Conservation (phyloP, 139 green algal species). For the Chlamydomonas incerta region DNA sequence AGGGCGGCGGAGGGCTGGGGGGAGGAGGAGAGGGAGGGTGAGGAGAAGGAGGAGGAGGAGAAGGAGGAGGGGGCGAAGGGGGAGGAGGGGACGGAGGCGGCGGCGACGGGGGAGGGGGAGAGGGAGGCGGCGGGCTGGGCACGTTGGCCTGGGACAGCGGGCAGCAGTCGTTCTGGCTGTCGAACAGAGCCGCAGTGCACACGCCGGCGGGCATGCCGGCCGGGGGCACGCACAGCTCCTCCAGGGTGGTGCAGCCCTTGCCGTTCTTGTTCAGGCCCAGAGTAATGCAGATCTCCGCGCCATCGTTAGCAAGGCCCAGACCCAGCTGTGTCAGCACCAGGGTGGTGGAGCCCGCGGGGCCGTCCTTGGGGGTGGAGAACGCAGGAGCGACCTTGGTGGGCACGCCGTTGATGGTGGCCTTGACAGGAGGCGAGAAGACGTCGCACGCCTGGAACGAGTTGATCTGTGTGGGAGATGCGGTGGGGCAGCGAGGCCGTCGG, state of each 20-base stretch:
- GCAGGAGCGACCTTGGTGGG: too few relatives aligned
- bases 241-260: background rate
- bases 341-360: too few relatives aligned
- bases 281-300: constrained; percentile 3
- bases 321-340: too few relatives aligned
- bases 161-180: too few relatives aligned
- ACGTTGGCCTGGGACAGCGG: background rate
- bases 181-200: background rate
- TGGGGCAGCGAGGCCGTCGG: too few relatives aligned
- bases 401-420: too few relatives aligned
- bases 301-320: background rate
- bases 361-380: too few relatives aligned
- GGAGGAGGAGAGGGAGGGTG: background rate
- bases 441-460: too few relatives aligned
- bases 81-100: background rate
- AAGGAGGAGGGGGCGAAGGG: background rate
- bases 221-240: constrained; percentile 3
- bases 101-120: background rate
- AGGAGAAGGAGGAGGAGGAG: too few relatives aligned
- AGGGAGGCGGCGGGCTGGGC: too few relatives aligned
- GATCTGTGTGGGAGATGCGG: too few relatives aligned
- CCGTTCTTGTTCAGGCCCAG: background rate
- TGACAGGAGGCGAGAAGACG: too few relatives aligned
- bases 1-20: background rate
- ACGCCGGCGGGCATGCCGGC: background rate